Evolutionary conservation across 345 rosid species (phyloP).

Genomic region (Isatis tinctoria): DNA sequence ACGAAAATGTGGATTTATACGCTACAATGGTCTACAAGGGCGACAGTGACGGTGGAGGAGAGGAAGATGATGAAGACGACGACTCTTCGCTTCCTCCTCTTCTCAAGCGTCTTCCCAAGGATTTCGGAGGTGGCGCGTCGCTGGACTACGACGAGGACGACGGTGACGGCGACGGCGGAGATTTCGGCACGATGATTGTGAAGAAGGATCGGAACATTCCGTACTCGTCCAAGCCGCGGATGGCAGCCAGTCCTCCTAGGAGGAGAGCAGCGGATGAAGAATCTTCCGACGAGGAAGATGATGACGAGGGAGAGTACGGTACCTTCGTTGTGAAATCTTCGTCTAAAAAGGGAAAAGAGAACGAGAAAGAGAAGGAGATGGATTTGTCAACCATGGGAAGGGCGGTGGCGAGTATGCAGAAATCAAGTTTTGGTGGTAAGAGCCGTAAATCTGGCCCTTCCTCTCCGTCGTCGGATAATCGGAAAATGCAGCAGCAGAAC

Average conservation of each 20-base stretch:
- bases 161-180: constrained; percentile 34
- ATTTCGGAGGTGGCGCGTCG: constrained; percentile 69
- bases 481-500: constrained; percentile 39
- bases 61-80: constrained; percentile 54
- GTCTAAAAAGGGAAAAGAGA: constrained; percentile 14
- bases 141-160: constrained; percentile 54
- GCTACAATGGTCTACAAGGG: constrained; percentile 51
- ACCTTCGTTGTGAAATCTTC: constrained; percentile 79
- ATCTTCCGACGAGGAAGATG: constrained; percentile 45
- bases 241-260: constrained; percentile 32
- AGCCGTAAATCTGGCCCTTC: constrained; percentile 38
- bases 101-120: constrained; percentile 84
- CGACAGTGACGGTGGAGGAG: constrained; percentile 31
- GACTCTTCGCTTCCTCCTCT: constrained; percentile 80
- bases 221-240: constrained; percentile 30
- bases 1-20: constrained; percentile 41
- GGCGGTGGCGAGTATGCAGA: constrained; percentile 61
- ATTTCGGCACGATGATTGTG: constrained; percentile 83
- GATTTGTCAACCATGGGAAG: constrained; percentile 57
- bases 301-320: constrained; percentile 55
- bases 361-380: constrained; percentile 22
- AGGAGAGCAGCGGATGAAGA: constrained; percentile 27
- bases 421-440: constrained; percentile 68
- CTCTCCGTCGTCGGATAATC: constrained; percentile 41
- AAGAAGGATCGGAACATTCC: constrained; percentile 44